Conservation (phyloP, 2,329 filamentous ascomycete genomes). For the Neofusicoccum parvum region DNA sequence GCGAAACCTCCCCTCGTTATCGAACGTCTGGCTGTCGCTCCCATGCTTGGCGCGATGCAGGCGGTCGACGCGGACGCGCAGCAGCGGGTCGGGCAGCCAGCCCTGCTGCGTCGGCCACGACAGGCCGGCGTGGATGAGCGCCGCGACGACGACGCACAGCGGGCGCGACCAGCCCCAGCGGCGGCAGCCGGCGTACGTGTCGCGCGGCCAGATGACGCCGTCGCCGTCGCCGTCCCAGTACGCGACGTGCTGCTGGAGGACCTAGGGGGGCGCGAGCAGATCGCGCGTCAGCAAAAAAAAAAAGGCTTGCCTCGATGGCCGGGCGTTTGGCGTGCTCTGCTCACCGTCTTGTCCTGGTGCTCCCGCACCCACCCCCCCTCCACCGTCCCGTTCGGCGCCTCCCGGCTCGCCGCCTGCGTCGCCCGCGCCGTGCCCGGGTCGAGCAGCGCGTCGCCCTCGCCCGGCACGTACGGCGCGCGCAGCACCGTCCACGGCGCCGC, state of each 20-base stretch:
- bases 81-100: constrained; percentile 49
- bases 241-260: constrained; percentile 56
- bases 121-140: constrained; percentile 54
- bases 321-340: neutral
- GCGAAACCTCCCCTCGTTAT: constrained; percentile 49
- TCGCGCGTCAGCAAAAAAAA: too few species aligned
- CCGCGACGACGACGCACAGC: constrained; percentile 46
- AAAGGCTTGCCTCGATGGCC: neutral
- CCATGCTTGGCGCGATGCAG: constrained; percentile 50
- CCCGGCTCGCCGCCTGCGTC: constrained; percentile 32
- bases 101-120: constrained; percentile 50
- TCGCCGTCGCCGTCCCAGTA: constrained; percentile 58
- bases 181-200: constrained; percentile 54
- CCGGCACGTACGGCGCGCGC: constrained; percentile 17
- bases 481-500: constrained; percentile 7
- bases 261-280: constrained; percentile 24
- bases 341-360: constrained; percentile 41
- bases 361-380: constrained; percentile 40
- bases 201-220: constrained; percentile 55
- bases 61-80: constrained; percentile 44
- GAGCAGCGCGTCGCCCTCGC: constrained; percentile 2
- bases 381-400: constrained; percentile 46
- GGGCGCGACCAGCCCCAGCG: constrained; percentile 49
- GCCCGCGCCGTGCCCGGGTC: constrained; percentile 19
- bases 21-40: constrained; percentile 46